Conservation (phyloP, 306 rosid genomes). For the Senna tora region DNA sequence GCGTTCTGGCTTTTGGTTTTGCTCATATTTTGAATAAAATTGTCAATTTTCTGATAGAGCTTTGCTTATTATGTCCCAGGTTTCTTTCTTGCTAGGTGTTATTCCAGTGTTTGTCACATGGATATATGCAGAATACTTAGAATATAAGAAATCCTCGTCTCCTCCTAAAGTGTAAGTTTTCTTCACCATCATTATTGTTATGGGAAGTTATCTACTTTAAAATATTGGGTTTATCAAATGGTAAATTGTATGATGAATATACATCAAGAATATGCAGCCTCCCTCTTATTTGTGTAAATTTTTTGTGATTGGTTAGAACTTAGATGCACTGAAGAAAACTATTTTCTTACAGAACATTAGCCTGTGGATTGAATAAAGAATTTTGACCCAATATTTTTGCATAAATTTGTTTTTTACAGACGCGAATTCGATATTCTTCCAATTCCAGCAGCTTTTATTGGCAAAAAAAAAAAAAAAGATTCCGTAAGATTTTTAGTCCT, state of each 20-base stretch:
- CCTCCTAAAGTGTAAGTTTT: slow-evolving; percentile 84
- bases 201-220: slow-evolving; percentile 27
- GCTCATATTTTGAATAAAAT: slow-evolving; percentile 19
- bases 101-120: slow-evolving; percentile 89
- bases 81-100: slow-evolving; percentile 84
- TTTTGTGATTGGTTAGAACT: slow-evolving; percentile 26
- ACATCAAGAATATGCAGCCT: slow-evolving; percentile 17
- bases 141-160: slow-evolving; percentile 66
- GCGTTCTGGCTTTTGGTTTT: background rate
- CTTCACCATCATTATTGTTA: background rate
- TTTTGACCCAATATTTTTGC: background rate
- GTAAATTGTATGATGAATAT: slow-evolving; percentile 19
- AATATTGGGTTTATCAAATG: slow-evolving; percentile 6
- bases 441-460: background rate
- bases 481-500: no score
- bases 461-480: background rate
- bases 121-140: slow-evolving; percentile 93
- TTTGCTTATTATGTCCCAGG: slow-evolving; percentile 56
- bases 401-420: background rate
- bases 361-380: background rate
- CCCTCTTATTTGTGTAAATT: slow-evolving; percentile 30
- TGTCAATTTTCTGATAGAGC: slow-evolving; percentile 34
- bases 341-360: background rate
- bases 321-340: background rate
- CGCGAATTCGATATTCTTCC: background rate